Percentiles rank a stretch among this genome's conserved stretches.
Evolutionary conservation across 805 yeast species (phyloP).

Genomic region (Schwanniomyces yamadae): DNA sequence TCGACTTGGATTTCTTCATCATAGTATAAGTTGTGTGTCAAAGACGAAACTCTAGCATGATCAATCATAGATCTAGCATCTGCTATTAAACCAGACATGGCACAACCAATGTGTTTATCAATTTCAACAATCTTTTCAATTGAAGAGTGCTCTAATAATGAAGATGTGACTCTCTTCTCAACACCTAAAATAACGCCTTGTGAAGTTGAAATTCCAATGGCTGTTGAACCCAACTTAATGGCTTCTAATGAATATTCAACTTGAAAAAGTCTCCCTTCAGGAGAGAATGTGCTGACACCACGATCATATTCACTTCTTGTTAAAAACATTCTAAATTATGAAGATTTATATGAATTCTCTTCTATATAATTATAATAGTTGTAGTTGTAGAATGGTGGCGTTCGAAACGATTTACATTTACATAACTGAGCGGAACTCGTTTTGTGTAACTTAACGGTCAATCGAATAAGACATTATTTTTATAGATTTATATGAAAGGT

Average conservation of each 20-base stretch:
- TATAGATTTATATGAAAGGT: conserved; percentile 1
- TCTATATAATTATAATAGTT: not conserved
- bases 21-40: conserved; percentile 85
- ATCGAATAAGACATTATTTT: not conserved
- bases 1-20: conserved; percentile 93
- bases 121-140: conserved; percentile 96
- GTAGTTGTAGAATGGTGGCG: conserved; percentile 1
- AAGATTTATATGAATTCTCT: not conserved
- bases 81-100: conserved; percentile 98
- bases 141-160: conserved; percentile 85
- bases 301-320: conserved; percentile 99
- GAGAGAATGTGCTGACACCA: conserved; percentile 97
- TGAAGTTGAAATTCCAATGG: conserved; percentile 92
- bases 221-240: conserved; percentile 94
- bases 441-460: conserved; percentile 4
- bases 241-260: conserved; percentile 98
- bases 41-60: conserved; percentile 89
- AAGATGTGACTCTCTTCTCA: conserved; percentile 93
- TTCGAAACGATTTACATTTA: conserved; percentile 1
- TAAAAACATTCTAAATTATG: conserved; percentile 64
- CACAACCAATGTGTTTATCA: conserved; percentile 93
- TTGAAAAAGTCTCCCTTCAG: conserved; percentile 97
- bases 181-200: conserved; percentile 97
- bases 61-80: conserved; percentile 99
- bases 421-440: conserved; percentile 3